Evolutionary conservation across 768 basidiomycete genomes (phyloP), one percentile per base, ranked within the genome.

Genomic region (Trametes cubensis): DNA sequence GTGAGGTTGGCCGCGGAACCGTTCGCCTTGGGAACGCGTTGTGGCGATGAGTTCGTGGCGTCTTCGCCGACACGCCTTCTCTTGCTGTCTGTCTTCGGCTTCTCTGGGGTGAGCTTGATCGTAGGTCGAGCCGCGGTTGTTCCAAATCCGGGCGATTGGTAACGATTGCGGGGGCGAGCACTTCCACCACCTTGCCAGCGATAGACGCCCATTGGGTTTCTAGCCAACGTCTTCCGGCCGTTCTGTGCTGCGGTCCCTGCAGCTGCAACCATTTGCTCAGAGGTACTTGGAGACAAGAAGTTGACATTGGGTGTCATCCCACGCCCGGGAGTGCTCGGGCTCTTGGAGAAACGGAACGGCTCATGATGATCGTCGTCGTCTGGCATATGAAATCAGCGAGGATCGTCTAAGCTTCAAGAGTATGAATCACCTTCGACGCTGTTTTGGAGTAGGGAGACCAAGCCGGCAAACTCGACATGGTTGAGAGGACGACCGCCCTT

Each of bases 171-270:
- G 20, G 79, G 76, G 67, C 81, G 85, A 14, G 90, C 85, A 66
- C 88, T 90, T 45, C 90, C 89, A 34, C 78, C 87, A n/a, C 90
- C 91, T 65, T 86, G 82, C 87, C 87, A 91, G 50, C 80, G 80
- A 73, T 88, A 88, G 38, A 76, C 69, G 21, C 90, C 90, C 69
- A 92, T 93, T 0, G 90, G 90, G 67, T 93, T 93, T 70, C 77
- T 83, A 21, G 80, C 70, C 7, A 92, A 75, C 11, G 80, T 85
- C 69, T 81, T 85, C 18, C 80, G 80, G 6, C 84, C 78, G 17
- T 80, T 70, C 40, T 74, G 75, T 6, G 57, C 60, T n/a, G 66
- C 54, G 17, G 72, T 44, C 0, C 58, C 63, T 26, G 58, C 63
- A 40, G 62, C 50, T 26, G 55, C 21, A 2, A 58, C 62, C 52